These are phyloP conservation scores for Tagetes erecta DNA, from an alignment of 129 eudicot genomes.

Conservation along the genomic window DNA sequence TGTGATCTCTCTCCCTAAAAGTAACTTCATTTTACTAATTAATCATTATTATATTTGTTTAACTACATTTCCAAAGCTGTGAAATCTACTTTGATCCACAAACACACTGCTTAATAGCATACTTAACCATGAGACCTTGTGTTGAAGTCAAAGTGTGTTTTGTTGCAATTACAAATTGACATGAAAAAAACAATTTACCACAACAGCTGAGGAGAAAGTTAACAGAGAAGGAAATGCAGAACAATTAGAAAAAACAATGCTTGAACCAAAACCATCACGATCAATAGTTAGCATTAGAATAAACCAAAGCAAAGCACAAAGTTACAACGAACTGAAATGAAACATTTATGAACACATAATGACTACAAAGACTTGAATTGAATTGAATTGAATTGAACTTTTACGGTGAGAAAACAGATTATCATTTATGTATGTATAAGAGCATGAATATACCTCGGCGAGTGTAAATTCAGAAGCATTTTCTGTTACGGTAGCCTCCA, in stretches of 20 bases:
- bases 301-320: neutral
- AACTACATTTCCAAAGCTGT: neutral
- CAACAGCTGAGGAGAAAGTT: slow-evolving; percentile 1
- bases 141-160: neutral
- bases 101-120: neutral
- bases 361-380: no score
- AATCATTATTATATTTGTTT: neutral
- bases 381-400: neutral
- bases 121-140: neutral
- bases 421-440: neutral
- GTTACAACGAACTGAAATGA: neutral
- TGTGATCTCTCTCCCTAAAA: neutral
- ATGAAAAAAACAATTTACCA: slow-evolving; percentile 2
- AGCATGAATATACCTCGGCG: slow-evolving; percentile 47
- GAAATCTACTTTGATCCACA: slow-evolving; percentile 13
- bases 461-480: slow-evolving; percentile 53
- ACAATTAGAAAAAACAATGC: neutral
- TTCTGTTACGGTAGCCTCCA: slow-evolving; percentile 35
- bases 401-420: neutral
- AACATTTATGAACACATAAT: neutral
- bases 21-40: neutral
- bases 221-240: neutral
- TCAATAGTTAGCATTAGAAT: neutral
- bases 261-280: neutral
- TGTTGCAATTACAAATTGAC: slow-evolving; percentile 4